phyloP scores from a whole-genome alignment of 2,329 filamentous ascomycete genomes.

The Penicillium corylophilum region DNA sequence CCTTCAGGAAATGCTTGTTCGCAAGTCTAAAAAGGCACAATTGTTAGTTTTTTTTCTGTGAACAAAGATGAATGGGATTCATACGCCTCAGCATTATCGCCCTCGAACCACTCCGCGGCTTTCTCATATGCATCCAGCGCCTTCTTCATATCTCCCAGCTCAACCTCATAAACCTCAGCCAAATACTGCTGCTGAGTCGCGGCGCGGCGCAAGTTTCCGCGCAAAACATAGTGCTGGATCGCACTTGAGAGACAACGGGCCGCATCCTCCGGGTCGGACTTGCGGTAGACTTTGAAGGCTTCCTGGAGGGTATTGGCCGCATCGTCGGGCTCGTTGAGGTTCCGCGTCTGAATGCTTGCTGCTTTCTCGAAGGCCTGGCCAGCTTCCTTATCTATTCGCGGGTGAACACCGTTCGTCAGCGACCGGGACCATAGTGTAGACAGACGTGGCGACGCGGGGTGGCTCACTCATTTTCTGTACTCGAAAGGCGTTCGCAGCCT shows the following conservation, averaged over 20 bases:
- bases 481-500: conserved; percentile 89
- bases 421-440: not conserved
- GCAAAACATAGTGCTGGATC: conserved; percentile 80
- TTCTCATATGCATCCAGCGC: conserved; percentile 82
- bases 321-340: conserved; percentile 88
- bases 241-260: conserved; percentile 75
- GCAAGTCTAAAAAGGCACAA: conserved; percentile 60
- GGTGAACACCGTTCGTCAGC: conserved; percentile 3
- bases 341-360: conserved; percentile 73
- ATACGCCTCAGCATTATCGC: conserved; percentile 79
- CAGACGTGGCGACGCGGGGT: conserved; percentile 11
- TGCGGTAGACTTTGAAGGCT: conserved; percentile 93
- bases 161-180: conserved; percentile 80
- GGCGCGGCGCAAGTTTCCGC: conserved; percentile 87
- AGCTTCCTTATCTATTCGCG: conserved; percentile 70
- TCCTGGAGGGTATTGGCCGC: conserved; percentile 84
- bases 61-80: not conserved
- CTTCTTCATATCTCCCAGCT: conserved; percentile 72
- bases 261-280: conserved; percentile 78
- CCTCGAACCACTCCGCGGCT: conserved; percentile 85
- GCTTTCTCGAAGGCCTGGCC: conserved; percentile 84
- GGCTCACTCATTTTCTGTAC: conserved; percentile 76
- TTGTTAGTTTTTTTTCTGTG: not conserved
- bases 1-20: conserved; percentile 92
- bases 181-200: conserved; percentile 88